Evolutionary conservation across 2,329 filamentous ascomycete species (phyloP).

Genomic region (Alternaria tenuissima): DNA sequence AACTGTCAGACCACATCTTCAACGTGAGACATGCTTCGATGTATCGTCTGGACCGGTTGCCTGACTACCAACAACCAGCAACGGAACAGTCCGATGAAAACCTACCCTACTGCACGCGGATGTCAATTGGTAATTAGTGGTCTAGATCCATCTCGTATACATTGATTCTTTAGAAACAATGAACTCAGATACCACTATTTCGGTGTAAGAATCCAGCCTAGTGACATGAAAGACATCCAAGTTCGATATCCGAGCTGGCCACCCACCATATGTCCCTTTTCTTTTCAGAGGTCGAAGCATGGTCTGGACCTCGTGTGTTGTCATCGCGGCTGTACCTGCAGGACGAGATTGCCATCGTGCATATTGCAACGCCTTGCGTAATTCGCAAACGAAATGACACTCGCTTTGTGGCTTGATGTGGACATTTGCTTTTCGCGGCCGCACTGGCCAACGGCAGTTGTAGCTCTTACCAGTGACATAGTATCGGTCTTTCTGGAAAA

Average conservation of each 20-base stretch:
- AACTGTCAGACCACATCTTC: neutral
- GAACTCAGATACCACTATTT: neutral
- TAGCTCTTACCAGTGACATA: neutral
- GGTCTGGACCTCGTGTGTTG: neutral
- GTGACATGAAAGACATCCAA: neutral
- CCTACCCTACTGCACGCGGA: neutral
- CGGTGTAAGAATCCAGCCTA: neutral
- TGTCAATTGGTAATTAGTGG: neutral
- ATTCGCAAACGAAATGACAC: neutral
- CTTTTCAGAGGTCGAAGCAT: neutral
- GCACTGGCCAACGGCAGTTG: neutral
- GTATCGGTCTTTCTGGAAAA: neutral
- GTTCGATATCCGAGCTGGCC: neutral
- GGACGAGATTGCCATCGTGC: constrained; percentile 2
- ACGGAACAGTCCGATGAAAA: neutral
- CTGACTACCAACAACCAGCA: neutral
- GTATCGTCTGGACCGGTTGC: neutral
- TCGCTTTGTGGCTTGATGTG: neutral
- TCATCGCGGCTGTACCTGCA: constrained; percentile 3
- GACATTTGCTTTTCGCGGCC: neutral
- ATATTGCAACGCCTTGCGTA: neutral
- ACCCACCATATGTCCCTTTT: neutral
- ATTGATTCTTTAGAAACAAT: neutral
- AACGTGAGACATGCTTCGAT: neutral
- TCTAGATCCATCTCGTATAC: neutral